Conservation (phyloP, 805 yeast genomes). For the Hanseniaspora thailandica region DNA sequence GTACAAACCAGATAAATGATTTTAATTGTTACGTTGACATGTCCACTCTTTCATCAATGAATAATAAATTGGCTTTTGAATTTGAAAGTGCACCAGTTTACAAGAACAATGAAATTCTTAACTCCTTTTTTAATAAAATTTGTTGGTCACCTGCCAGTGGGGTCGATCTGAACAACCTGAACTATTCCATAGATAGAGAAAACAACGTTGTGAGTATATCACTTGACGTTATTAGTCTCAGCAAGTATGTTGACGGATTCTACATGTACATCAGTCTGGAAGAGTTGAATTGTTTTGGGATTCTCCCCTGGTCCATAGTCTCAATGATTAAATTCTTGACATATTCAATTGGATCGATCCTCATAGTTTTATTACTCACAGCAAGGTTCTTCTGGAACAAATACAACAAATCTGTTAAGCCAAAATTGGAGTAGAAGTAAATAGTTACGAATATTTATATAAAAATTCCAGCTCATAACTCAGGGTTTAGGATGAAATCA, state of each 20-base stretch:
- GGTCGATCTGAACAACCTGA: neutral
- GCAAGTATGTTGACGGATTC: neutral
- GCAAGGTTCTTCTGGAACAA: neutral
- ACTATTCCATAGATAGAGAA: neutral
- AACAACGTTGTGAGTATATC: neutral
- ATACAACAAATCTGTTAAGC: neutral
- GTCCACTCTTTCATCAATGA: neutral
- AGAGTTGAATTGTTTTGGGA: neutral
- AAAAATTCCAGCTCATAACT: slow-evolving; percentile 21
- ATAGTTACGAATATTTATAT: neutral
- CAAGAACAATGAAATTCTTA: neutral
- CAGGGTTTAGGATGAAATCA: slow-evolving; percentile 38
- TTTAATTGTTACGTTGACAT: neutral
- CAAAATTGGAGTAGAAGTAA: neutral
- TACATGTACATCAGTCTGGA: slow-evolving; percentile 7
- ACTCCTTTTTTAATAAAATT: slow-evolving; percentile 5
- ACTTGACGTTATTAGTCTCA: neutral
- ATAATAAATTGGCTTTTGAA: neutral
- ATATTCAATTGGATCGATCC: neutral
- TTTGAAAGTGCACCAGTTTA: neutral
- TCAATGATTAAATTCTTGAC: neutral
- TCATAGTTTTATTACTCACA: neutral
- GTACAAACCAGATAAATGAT: neutral
- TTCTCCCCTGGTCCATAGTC: slow-evolving; percentile 4
- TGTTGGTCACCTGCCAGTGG: slow-evolving; percentile 8